Evolutionary conservation across 106 monocot genomes (phyloP).

Genomic region (Posidonia australis): DNA sequence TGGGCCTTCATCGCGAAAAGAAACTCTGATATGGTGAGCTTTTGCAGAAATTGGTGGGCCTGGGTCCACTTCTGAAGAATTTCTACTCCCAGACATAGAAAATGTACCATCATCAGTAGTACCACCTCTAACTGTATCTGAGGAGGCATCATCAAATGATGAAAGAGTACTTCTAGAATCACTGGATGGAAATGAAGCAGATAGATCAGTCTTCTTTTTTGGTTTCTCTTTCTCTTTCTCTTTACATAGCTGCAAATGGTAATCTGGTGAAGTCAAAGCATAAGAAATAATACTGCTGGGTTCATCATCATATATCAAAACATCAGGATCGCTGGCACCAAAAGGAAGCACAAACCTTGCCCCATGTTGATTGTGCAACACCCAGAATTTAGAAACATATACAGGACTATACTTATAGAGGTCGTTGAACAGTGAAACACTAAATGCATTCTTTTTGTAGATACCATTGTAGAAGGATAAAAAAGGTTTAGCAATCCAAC

Average conservation of each 20-base stretch:
- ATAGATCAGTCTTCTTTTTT: conserved; percentile 30
- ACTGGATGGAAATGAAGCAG: conserved; percentile 17
- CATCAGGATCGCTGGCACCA: conserved; percentile 50
- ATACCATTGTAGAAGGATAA: conserved; percentile 31
- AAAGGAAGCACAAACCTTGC: conserved; percentile 51
- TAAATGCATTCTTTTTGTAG: conserved; percentile 26
- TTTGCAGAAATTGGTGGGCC: conserved; percentile 36
- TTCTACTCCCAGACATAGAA: conserved; percentile 21
- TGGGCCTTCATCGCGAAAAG: conserved; percentile 46
- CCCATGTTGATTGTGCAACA: conserved; percentile 34
- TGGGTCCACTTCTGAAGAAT: conserved; percentile 29
- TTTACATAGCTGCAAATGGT: conserved; percentile 45
- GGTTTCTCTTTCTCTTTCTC: conserved; percentile 25
- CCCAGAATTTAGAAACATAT: conserved; percentile 33
- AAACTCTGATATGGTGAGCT: conserved; percentile 48
- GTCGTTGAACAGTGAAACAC: conserved; percentile 16
- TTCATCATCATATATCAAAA: conserved; percentile 81
- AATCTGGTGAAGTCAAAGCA: conserved; percentile 59
- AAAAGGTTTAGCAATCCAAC: conserved; percentile 42
- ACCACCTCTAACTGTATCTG: conserved; percentile 38
- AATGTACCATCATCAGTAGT: conserved; percentile 26
- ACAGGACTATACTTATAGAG: conserved; percentile 50
- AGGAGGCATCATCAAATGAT: conserved; percentile 32
- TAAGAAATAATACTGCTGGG: conserved; percentile 71
- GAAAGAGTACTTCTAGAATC: conserved; percentile 29